Percentiles rank a stretch among this genome's conserved stretches.
Evolutionary conservation across 108 stramenopile species (phyloP).

Genomic region (Skeletonema potamos): DNA sequence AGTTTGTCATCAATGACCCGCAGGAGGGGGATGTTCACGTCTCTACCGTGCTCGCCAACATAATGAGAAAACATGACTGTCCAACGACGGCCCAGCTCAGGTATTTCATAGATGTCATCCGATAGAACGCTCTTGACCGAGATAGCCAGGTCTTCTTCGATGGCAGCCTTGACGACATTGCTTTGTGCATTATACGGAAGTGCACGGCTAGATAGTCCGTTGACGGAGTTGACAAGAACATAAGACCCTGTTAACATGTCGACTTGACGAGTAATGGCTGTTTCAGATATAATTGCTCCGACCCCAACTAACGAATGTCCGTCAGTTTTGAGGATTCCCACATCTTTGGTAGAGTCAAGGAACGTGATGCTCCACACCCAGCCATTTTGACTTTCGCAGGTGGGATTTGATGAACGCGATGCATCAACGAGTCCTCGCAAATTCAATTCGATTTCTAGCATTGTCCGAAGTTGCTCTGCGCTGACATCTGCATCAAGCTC

Average conservation of each 20-base stretch:
- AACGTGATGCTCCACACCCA: conserved; percentile 73
- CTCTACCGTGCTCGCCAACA: conserved; percentile 25
- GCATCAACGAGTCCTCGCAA: conserved; percentile 47
- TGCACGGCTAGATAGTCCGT: conserved; percentile 14
- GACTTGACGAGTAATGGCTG: conserved; percentile 27
- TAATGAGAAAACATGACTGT: conserved; percentile 45
- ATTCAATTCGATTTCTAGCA: conserved; percentile 47
- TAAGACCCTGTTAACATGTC: conserved; percentile 55
- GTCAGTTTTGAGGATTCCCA: conserved; percentile 41
- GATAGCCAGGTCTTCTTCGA: conserved; percentile 53
- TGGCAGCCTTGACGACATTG: conserved; percentile 32
- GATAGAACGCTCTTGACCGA: conserved; percentile 32
- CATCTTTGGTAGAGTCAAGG: conserved; percentile 35
- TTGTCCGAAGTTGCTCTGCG: conserved; percentile 44
- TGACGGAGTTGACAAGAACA: conserved; percentile 46
- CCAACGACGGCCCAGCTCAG: conserved; percentile 62
- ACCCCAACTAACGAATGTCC: conserved; percentile 28
- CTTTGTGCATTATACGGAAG: conserved; percentile 35
- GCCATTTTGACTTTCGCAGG: conserved; percentile 64
- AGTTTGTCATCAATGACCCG: conserved; percentile 21
- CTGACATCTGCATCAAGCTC: conserved; percentile 34
- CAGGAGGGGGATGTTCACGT: conserved; percentile 38
- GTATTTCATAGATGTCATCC: conserved; percentile 27
- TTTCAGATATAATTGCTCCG: conserved; percentile 34
- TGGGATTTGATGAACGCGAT: conserved; percentile 35